Percentiles rank a stretch among this genome's conserved stretches.
phyloP scores from a whole-genome alignment of 2,329 filamentous ascomycete species.

The Arthrobotrys conoides region DNA sequence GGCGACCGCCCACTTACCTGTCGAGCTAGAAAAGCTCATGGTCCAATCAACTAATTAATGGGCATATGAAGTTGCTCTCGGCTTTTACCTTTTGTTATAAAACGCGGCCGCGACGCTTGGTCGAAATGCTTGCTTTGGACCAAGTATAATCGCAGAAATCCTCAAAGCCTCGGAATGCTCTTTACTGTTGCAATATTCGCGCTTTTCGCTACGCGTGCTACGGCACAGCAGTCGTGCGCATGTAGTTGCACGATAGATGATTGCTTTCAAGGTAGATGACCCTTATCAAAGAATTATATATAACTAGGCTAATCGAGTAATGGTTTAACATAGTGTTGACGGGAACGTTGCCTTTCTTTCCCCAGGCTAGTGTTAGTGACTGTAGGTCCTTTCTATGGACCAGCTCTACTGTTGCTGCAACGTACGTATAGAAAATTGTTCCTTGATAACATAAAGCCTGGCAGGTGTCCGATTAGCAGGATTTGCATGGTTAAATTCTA shows the following conservation, averaged over 20 bases:
- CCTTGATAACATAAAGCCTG: no score
- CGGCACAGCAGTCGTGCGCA: conserved; percentile 19
- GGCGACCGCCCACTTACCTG: background rate
- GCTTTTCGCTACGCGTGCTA: background rate
- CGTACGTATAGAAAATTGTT: conserved; percentile 19
- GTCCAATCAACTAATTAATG: background rate
- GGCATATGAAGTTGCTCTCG: background rate
- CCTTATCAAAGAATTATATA: no score
- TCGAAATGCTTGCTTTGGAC: conserved; percentile 11
- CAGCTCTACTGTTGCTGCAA: conserved; percentile 27
- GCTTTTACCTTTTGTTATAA: background rate
- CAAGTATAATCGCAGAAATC: background rate
- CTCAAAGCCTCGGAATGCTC: conserved; percentile 20
- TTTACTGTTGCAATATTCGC: conserved; percentile 9
- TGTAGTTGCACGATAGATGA: conserved; percentile 30
- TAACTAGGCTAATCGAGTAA: conserved; percentile 4
- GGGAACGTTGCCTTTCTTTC: conserved; percentile 11
- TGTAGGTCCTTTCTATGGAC: conserved; percentile 42
- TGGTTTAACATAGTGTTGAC: conserved; percentile 16
- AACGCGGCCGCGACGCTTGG: background rate
- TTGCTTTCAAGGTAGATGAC: conserved; percentile 18
- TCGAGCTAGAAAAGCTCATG: conserved; percentile 1
- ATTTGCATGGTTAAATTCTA: no score
- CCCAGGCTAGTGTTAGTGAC: conserved; percentile 17
- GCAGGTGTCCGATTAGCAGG: no score